Evolutionary conservation across 2,329 filamentous ascomycete genomes (phyloP).

Genomic region (Aspergillus sp.): DNA sequence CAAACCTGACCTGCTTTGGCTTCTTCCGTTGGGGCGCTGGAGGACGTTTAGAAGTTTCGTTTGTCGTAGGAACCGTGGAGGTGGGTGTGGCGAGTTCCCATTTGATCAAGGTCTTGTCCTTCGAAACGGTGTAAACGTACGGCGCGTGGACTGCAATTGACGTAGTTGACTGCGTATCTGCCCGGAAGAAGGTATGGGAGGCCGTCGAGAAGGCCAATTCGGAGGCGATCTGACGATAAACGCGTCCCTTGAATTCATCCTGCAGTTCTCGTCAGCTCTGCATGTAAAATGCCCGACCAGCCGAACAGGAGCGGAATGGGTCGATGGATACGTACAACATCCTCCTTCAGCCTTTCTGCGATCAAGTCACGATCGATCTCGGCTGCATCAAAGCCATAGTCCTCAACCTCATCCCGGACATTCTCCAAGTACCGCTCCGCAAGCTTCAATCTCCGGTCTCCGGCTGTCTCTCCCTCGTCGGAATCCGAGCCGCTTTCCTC

Average conservation of each 20-base stretch:
- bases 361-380: slow-evolving; percentile 92
- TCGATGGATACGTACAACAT: slow-evolving; percentile 59
- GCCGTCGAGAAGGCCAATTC: slow-evolving; percentile 70
- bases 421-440: slow-evolving; percentile 94
- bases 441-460: slow-evolving; percentile 80
- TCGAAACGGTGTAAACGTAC: slow-evolving; percentile 84
- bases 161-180: slow-evolving; percentile 76
- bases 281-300: neutral
- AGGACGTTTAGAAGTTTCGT: slow-evolving; percentile 65
- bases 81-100: slow-evolving; percentile 71
- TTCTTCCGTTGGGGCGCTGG: slow-evolving; percentile 46
- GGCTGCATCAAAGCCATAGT: slow-evolving; percentile 86
- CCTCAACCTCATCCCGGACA: slow-evolving; percentile 78
- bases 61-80: slow-evolving; percentile 46
- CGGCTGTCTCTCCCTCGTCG: slow-evolving; percentile 78
- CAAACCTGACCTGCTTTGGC: slow-evolving; percentile 53
- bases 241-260: slow-evolving; percentile 83
- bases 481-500: slow-evolving; percentile 65
- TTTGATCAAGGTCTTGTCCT: slow-evolving; percentile 81
- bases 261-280: slow-evolving; percentile 26
- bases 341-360: slow-evolving; percentile 84
- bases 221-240: slow-evolving; percentile 77
- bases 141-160: slow-evolving; percentile 76
- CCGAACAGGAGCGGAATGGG: neutral
- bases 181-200: slow-evolving; percentile 71